Conservation (phyloP, 331 rosid genomes). For the Acacia concinna region DNA sequence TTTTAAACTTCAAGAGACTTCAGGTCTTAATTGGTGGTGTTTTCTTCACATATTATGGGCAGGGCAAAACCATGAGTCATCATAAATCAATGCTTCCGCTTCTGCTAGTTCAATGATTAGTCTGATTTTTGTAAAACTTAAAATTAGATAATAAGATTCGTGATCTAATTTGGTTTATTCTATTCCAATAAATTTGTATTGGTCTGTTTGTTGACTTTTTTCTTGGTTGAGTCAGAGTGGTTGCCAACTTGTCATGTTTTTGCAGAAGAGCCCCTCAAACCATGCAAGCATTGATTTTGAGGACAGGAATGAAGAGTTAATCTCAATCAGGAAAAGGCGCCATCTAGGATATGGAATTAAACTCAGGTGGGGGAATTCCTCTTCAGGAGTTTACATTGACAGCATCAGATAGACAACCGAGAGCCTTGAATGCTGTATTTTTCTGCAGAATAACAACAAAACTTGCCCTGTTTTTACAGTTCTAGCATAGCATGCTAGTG, state of each 20-base stretch:
- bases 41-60: too few relatives aligned
- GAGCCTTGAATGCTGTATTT: neutral
- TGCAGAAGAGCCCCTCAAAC: neutral
- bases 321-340: neutral
- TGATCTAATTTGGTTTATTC: neutral
- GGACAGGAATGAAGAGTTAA: neutral
- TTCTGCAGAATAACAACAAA: neutral
- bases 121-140: neutral
- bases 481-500: slow-evolving; percentile 22
- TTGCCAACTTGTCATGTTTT: neutral
- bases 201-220: too few relatives aligned
- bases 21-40: too few relatives aligned
- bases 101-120: neutral
- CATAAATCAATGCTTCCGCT: neutral
- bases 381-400: neutral
- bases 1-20: neutral
- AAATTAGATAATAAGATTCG: neutral
- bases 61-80: neutral
- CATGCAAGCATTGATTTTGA: neutral
- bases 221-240: neutral
- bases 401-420: neutral
- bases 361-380: neutral
- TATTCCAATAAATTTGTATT: neutral
- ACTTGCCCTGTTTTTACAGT: neutral
- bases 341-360: neutral